phyloP scores from a whole-genome alignment of 2,329 filamentous ascomycete species.

The Colletotrichum sp. region DNA sequence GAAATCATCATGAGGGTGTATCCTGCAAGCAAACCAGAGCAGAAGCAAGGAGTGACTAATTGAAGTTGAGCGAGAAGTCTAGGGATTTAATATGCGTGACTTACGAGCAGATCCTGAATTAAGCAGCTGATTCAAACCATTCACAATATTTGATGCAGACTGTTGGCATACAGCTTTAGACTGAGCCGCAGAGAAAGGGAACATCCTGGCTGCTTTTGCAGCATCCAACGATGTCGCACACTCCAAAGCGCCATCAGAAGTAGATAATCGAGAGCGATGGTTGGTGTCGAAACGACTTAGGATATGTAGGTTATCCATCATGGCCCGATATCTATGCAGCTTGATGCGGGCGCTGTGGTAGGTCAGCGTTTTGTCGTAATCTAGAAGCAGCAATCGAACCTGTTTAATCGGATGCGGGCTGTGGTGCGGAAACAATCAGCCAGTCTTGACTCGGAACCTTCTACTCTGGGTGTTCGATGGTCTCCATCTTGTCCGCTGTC shows the following conservation, averaged over 20 bases:
- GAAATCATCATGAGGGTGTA: neutral
- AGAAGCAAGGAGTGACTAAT: neutral
- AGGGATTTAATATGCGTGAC: neutral
- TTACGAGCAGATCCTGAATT: neutral
- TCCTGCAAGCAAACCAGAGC: neutral
- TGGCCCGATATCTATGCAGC: neutral
- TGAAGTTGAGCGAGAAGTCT: neutral
- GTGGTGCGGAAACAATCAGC: neutral
- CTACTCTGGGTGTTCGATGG: neutral
- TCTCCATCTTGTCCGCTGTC: neutral
- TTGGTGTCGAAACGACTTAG: neutral
- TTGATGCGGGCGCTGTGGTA: neutral
- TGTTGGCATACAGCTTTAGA: neutral
- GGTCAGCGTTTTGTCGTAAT: accelerated
- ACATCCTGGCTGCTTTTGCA: neutral
- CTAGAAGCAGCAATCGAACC: neutral
- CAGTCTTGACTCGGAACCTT: neutral
- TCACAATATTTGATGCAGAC: neutral
- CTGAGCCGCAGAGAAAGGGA: neutral
- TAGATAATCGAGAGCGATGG: accelerated
- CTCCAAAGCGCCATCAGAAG: accelerated
- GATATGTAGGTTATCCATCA: neutral
- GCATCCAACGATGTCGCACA: neutral
- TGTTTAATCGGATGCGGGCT: neutral
- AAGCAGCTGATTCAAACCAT: neutral